Conservation (phyloP, 2,329 filamentous ascomycete species). For the Sodiomyces alkalinus region DNA sequence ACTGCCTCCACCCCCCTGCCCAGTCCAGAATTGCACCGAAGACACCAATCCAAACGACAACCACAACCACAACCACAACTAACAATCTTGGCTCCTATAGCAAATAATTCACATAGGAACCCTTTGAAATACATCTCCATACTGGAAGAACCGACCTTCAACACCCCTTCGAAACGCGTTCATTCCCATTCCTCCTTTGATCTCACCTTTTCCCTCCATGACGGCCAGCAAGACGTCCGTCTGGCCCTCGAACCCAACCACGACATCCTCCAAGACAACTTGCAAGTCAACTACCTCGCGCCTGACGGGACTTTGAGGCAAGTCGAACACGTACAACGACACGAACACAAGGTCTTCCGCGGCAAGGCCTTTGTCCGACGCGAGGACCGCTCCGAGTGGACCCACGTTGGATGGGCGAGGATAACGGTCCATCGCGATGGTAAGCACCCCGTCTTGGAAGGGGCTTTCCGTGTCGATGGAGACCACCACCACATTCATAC, state of each 20-base stretch:
- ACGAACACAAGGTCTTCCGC: conserved; percentile 70
- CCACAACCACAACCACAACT: too few relatives aligned
- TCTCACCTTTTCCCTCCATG: conserved; percentile 61
- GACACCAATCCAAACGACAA: too few relatives aligned
- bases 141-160: conserved; percentile 60
- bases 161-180: conserved; percentile 63
- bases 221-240: conserved; percentile 53
- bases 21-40: too few relatives aligned
- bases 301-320: conserved; percentile 52
- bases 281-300: conserved; percentile 57
- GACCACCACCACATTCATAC: conserved; percentile 82
- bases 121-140: conserved; percentile 61
- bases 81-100: conserved; percentile 18
- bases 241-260: conserved; percentile 79
- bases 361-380: conserved; percentile 60
- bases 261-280: conserved; percentile 67
- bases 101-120: conserved; percentile 59
- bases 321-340: conserved; percentile 55
- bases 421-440: conserved; percentile 70
- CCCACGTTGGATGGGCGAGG: conserved; percentile 73
- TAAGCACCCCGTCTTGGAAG: conserved; percentile 67
- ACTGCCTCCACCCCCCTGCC: too few relatives aligned
- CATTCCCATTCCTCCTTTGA: conserved; percentile 75
- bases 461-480: conserved; percentile 66
- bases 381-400: conserved; percentile 49